These are phyloP conservation scores for Gaertneriomyces sp. DNA, from an alignment of 192 early-diverging fungal species.

Conservation along the genomic window DNA sequence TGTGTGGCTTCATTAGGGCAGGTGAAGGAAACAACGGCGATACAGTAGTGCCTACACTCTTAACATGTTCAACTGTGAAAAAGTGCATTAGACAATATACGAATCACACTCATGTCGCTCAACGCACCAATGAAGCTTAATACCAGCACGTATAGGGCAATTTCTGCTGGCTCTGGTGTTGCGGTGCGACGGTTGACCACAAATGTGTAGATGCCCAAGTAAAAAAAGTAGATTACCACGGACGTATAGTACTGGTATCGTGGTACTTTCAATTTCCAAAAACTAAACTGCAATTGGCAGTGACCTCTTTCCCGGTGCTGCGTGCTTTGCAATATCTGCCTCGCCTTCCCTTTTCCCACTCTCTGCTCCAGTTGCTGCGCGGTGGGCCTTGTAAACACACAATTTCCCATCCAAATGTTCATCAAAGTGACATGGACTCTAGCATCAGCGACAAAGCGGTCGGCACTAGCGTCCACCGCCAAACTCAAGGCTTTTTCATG, in stretches of 20 bases:
- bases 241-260: constrained; percentile 29
- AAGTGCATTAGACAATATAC: neutral
- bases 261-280: constrained; percentile 24
- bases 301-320: neutral
- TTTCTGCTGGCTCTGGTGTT: constrained; percentile 1
- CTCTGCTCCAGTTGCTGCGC: constrained; percentile 8
- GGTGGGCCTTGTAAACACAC: constrained; percentile 1
- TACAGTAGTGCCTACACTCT: constrained; percentile 13
- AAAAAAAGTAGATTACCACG: constrained; percentile 22
- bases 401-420: constrained; percentile 20
- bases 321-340: constrained; percentile 3
- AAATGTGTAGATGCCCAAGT: constrained; percentile 7
- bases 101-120: neutral
- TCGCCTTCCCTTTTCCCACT: neutral
- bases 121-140: constrained; percentile 9
- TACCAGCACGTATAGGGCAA: constrained; percentile 14
- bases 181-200: constrained; percentile 12
- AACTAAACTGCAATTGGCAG: neutral
- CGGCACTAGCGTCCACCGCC: constrained; percentile 17
- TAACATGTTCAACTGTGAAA: constrained; percentile 6
- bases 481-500: constrained; percentile 8
- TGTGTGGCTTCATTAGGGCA: neutral
- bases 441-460: constrained; percentile 19
- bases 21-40: neutral
- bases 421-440: constrained; percentile 22